Evolutionary conservation across 2,329 filamentous ascomycete species (phyloP), one percentile per base, ranked within the genome.

Genomic region (Beauveria australis): DNA sequence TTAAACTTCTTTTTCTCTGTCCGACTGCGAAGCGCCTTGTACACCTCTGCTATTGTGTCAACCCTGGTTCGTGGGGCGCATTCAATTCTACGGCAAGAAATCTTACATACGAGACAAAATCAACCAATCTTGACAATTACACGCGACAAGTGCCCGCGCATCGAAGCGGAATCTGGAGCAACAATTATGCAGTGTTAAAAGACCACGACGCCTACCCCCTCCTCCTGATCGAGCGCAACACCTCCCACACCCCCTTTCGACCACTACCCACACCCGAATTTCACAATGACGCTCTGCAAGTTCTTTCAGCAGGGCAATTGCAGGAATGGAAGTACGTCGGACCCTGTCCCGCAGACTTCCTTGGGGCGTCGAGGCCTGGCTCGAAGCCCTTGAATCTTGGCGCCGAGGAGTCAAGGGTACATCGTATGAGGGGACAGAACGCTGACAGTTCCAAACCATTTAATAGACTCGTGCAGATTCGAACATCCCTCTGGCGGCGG

Each of bases 301-400:
- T 82, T 76, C 70, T 82, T 69, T 63, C 72, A 76, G 72, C 77
- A 80, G 68, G 80, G 80, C 61, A 74, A 74, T 69, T 83, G 80
- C 77, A 78, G 74, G 62, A 79, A 73, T 66, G 80, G 80, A 69
- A 74, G 80, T 82, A 74, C 53, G 78, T 74, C 40, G 66, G 53
- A 56, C 26, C 6, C 3, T 8, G 12, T 19, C 12, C n/a, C 26
- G n/a, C 43, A 9, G 14, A 37, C 4, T 26, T 12, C 22, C 12
- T 22, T 37, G 18, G 16, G 18, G 40, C 30, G 3, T 19, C n/a
- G 30, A 26, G 16, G 22, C 16, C 33, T 18, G 22, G 10, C 24
- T 12, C 22, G 10, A 47, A 16, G 40, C 19, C 22, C 19, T 49
- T 19, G 47, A 18, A 26, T 26, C 18, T 49, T 26, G 47, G 22